Evolutionary conservation across 176 grass and related monocot species (phyloP), one percentile per base, ranked within the genome.

Genomic region (Paspalum notatum): DNA sequence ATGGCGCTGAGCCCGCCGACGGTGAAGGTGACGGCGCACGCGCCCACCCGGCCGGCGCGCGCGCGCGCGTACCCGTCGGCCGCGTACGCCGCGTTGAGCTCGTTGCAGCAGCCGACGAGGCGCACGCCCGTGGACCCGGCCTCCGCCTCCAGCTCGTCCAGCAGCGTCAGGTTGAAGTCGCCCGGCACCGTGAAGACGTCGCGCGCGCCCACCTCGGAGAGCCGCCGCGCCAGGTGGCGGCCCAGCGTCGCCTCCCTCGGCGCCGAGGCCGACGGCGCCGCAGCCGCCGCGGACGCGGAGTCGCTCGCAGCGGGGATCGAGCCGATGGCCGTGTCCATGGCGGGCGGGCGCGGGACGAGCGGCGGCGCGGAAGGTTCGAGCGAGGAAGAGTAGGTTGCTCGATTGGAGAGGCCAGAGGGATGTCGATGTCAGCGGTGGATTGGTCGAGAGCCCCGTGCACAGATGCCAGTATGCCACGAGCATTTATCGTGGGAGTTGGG

Each of bases 101-200:
- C 92, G 89, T 94, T 94, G 86, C 92, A 94, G 86, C 92, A 94
- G 0, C 92, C 92, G 2, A 94, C 70, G 76, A 94, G 89, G 24
- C 76, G 76, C 75, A 94, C 83, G 1, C 78, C 85, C 12, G 87
- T 62, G 18, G 41, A 9, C 15, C 4, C 55, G 2, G 22, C 0
- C 86, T 89, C 89, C 0, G 89, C 83, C 88, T 86, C 85, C 10
- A 90, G 84, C 84, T 90, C 84, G 88, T 90, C 88, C 6, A 90
- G 88, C 1, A 90, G 84, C 15, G 88, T 80, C 3, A 90, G 88
- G 75, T 90, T 90, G 84, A 90, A 90, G 88, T 90, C 88, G 12
- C 88, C 88, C 52, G 88, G 88, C 2, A 90, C 82, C 1, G 79
- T 53, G 79, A 90, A 90, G 0, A 90, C 69, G 42, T 90, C 88